Conservation (phyloP, 495 filamentous ascomycete species). For the Talaromyces nanjingensis region DNA sequence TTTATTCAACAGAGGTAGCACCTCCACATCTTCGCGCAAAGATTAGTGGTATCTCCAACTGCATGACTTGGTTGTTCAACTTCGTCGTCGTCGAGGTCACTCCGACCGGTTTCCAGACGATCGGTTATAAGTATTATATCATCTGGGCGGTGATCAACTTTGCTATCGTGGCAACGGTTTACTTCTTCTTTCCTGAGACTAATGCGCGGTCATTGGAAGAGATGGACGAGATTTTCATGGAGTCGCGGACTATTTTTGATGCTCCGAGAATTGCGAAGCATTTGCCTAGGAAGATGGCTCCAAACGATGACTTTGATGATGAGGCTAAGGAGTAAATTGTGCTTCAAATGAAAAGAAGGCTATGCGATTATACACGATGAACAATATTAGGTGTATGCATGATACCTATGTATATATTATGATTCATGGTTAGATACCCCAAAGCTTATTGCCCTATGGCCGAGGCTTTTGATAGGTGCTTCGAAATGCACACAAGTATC, state of each 20-base stretch:
- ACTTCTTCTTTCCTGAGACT: constrained; percentile 54
- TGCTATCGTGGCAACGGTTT: constrained; percentile 41
- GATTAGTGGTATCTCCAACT: constrained; percentile 57
- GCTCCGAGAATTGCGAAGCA: constrained; percentile 22
- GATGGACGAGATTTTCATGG: constrained; percentile 62
- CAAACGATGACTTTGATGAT: background rate
- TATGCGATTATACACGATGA: background rate
- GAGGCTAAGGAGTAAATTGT: background rate
- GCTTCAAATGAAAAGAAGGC: background rate
- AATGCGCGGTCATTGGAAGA: constrained; percentile 63
- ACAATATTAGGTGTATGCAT: background rate
- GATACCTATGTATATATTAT: background rate
- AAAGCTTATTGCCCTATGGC: no score
- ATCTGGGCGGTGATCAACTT: constrained; percentile 42
- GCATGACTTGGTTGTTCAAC: constrained; percentile 58
- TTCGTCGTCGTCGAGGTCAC: constrained; percentile 42
- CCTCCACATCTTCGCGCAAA: constrained; percentile 60
- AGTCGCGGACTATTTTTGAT: constrained; percentile 24
- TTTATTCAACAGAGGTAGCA: constrained; percentile 59
- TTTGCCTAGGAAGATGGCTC: constrained; percentile 14
- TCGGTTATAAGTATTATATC: constrained; percentile 42
- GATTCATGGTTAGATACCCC: background rate
- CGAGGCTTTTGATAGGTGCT: no score
- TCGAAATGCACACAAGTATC: no score
- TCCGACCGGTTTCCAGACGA: constrained; percentile 36